Conservation (phyloP, 2,329 filamentous ascomycete species). For the Botrytis sinoallii region DNA sequence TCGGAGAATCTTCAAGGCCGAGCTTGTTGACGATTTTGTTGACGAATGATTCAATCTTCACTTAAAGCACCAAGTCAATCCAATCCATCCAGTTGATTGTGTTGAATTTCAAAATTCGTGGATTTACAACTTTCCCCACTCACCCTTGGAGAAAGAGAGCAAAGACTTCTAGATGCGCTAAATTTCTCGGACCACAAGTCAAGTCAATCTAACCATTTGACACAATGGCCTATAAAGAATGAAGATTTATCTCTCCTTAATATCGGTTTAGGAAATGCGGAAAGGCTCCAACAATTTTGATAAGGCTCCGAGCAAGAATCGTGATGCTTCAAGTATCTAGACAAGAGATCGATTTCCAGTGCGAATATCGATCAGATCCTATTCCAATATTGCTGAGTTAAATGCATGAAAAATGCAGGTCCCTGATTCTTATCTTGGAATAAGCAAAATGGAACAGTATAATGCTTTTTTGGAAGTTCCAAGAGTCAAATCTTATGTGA, state of each 20-base stretch:
- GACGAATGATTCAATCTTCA: background rate
- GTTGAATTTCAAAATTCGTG: background rate
- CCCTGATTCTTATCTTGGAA: background rate
- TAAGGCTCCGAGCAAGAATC: background rate
- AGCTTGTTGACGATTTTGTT: background rate
- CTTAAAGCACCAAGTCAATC: background rate
- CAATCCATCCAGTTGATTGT: background rate
- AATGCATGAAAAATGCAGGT: background rate
- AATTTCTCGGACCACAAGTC: background rate
- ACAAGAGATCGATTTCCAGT: background rate
- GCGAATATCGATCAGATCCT: background rate
- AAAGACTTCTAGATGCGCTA: background rate
- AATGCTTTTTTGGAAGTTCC: background rate
- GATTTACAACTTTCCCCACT: background rate
- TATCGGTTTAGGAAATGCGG: background rate
- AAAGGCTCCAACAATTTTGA: too few species aligned
- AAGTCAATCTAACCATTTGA: background rate
- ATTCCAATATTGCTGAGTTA: background rate
- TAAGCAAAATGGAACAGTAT: conserved; percentile 4
- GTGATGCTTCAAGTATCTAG: conserved; percentile 1
- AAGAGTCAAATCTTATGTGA: background rate
- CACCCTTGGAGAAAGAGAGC: background rate
- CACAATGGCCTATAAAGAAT: background rate
- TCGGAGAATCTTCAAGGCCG: conserved; percentile 1
- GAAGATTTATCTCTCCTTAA: background rate